Conservation (phyloP, 805 yeast species). For the Cephaloascus fragrans region DNA sequence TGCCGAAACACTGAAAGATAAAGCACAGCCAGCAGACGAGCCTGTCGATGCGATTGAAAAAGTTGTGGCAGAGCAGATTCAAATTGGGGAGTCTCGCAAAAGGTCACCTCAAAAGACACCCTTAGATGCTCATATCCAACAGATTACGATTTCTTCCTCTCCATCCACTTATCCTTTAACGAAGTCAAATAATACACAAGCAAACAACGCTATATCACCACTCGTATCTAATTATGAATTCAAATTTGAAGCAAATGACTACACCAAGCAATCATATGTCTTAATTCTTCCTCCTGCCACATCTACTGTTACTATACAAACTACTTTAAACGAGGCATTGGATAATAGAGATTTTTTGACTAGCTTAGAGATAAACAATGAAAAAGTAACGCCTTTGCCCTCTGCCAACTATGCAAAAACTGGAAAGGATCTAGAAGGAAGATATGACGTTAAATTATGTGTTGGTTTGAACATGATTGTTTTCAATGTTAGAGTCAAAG, state of each 20-base stretch:
- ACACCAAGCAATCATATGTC: conserved; percentile 26
- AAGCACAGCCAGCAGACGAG: no score
- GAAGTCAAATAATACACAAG: conserved; percentile 1
- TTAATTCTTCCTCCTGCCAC: conserved; percentile 36
- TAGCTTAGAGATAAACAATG: conserved; percentile 32
- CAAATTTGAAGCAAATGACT: conserved; percentile 21
- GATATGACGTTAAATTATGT: conserved; percentile 36
- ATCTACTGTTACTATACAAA: conserved; percentile 33
- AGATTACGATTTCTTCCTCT: conserved; percentile 23
- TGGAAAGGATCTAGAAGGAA: conserved; percentile 13
- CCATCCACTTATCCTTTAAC: no score
- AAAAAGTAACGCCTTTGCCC: conserved; percentile 31
- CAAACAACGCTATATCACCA: conserved; percentile 5
- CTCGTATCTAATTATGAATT: no score
- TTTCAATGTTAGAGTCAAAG: conserved; percentile 19
- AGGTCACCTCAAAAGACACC: background rate
- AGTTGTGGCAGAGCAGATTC: no score
- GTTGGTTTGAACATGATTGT: conserved; percentile 36
- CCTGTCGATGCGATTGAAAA: no score
- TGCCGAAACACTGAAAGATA: no score
- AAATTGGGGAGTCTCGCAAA: background rate
- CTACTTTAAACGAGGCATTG: conserved; percentile 31
- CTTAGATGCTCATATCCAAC: conserved; percentile 25
- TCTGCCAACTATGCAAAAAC: conserved; percentile 23
- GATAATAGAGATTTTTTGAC: conserved; percentile 25